Evolutionary conservation across 1,139 yeast genomes (phyloP), one percentile per base, ranked within the genome.

Genomic region (Suhomyces maxii): DNA sequence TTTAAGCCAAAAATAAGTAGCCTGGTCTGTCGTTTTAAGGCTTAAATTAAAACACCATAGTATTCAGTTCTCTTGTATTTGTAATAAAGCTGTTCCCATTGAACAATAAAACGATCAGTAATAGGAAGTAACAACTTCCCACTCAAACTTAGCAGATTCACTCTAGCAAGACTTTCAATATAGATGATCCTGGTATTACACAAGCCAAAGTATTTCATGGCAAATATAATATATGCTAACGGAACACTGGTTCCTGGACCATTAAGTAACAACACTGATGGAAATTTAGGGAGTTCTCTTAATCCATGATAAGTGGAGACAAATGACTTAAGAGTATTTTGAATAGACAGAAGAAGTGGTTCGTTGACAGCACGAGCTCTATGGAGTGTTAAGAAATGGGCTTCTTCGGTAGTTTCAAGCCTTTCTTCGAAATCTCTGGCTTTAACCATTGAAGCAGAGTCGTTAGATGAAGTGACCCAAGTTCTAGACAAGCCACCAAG

Each of bases 161-260:
- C 97, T 40, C 99, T 71, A 0, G 99, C 99, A 42, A 93, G 73
- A 40, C 96, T 86, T 65, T 93, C 99, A 26, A 93, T 72, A 59
- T 91, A 93, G 1, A 93, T 66, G 30, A 93, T 84, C 47, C 80
- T 74, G 0, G 90, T 81, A 10, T 62, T 57, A 32, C 77, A 63
- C 6, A 80, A 37, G 0, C 89, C 86, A 6, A 82, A 53, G 48
- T 76, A 66, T 58, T 83, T 79, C 50, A 84, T 69, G 5, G 77
- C 53, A 45, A 85, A 76, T 12, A 85, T 60, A 2, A 85, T 76
- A 47, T 84, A 79, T 48, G 93, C 87, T 26, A 89, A 65, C 2
- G 95, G 85, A 2, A 91, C 89, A 46, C 91, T 76, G 0, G 97
- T 89, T 0, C 97, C 99, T 0, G 99, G 99, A 0, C 99, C 99